phyloP scores from a whole-genome alignment of 2,329 filamentous ascomycete genomes.

The Xylaria sp. region DNA sequence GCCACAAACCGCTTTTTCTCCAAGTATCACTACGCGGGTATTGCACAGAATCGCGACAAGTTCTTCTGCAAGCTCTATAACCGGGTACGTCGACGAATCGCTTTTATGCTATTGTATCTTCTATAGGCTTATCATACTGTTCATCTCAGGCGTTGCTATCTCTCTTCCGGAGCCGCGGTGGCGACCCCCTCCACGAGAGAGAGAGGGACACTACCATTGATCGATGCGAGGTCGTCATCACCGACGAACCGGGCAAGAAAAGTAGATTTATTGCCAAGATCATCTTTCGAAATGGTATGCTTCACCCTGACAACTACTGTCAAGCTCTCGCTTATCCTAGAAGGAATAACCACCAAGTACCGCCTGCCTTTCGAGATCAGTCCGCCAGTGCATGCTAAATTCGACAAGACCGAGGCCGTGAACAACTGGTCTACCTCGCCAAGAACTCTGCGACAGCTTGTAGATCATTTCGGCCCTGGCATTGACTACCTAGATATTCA shows the following conservation, averaged over 20 bases:
- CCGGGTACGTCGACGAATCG: slow-evolving; percentile 58
- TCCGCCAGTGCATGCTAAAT: slow-evolving; percentile 80
- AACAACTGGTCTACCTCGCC: slow-evolving; percentile 80
- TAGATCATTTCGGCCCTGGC: slow-evolving; percentile 82
- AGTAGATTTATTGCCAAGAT: slow-evolving; percentile 81
- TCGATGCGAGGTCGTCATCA: slow-evolving; percentile 76
- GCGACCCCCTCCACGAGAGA: slow-evolving; percentile 65
- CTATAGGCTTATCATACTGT: slow-evolving; percentile 4
- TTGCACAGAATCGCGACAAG: slow-evolving; percentile 61
- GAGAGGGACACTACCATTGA: slow-evolving; percentile 78
- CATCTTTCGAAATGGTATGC: slow-evolving; percentile 73
- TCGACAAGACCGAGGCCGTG: slow-evolving; percentile 71
- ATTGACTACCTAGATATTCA: slow-evolving; percentile 85
- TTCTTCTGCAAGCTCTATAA: slow-evolving; percentile 83
- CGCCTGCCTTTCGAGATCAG: slow-evolving; percentile 78
- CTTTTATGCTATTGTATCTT: not conserved
- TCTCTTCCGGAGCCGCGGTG: slow-evolving; percentile 75
- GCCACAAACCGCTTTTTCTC: slow-evolving; percentile 76
- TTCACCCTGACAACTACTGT: slow-evolving; percentile 25
- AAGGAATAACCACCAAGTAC: slow-evolving; percentile 80
- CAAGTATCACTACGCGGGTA: slow-evolving; percentile 72
- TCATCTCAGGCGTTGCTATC: slow-evolving; percentile 69
- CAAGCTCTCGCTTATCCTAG: slow-evolving; percentile 36
- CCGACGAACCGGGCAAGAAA: slow-evolving; percentile 75
- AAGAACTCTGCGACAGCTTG: slow-evolving; percentile 75